Evolutionary conservation across 1,284 basidiomycete genomes (phyloP), one percentile per base, ranked within the genome.

Genomic region (Amylostereum areolatum): DNA sequence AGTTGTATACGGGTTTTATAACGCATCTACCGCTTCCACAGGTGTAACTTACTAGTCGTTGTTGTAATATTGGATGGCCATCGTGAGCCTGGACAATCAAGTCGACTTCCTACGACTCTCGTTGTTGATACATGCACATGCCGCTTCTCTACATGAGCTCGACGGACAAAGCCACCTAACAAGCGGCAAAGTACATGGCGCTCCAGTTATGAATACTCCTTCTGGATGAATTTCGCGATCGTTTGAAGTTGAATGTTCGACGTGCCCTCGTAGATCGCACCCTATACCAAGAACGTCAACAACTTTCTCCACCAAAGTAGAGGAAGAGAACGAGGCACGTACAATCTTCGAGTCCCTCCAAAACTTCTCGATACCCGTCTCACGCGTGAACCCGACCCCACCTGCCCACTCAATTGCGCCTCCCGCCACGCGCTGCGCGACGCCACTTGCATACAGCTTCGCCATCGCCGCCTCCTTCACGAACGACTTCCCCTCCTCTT

Each of bases 401-500:
- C 96, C 96, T 4, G 86, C 85, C 96, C 96, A 98, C 67, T 99
- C 97, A 61, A 99, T 97, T 12, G 97, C 96, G 45, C 74, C 70
- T 9, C 95, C 94, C 29, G 85, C 78, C 3, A 96, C 94, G 46
- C 80, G 77, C 70, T 97, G 91, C 8, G 97, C 96, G 12, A 99
- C 83, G 49, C 90, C 81, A 53, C 89, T 91, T 24, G 90, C 78
- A 74, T 83, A 93, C 60, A 92, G 93, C 67, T 97, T 94, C 49
- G 95, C 95, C 90, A 97, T 97, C 3, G 95, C 94, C 18, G 96
- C 95, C 70, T 97, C 89, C 71, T 92, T 93, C 40, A 88, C 86
- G 68, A 98, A 98, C 39, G 73, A 66, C 57, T 79, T 75, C 24
- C 93, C 92, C 66, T 96, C 91, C 67, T 98, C 96, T 74, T 95